Evolutionary conservation across 2,329 filamentous ascomycete genomes (phyloP), one percentile per base, ranked within the genome.

Genomic region (Epichloe amarillans): DNA sequence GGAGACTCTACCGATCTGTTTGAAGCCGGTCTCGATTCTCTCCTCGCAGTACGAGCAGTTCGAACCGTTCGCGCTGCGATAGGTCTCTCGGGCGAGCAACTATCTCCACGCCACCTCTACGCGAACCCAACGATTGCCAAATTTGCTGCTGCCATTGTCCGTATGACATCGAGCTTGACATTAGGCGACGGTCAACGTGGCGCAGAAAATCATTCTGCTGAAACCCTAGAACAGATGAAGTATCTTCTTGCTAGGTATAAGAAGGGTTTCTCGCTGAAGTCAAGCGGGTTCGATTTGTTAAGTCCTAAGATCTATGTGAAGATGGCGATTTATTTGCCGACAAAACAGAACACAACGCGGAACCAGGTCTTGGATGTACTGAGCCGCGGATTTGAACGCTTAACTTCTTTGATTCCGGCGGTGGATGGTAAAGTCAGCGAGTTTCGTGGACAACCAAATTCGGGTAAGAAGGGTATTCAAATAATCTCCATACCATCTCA

Each of bases 101-200:
- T 69, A 36, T 59, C 61, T 8, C 61, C 65, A 5, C 59, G 66
- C 15, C 61, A 67, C 46, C 43, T 69, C 4, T 69, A 69, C 47
- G 63, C 61, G 14, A 66, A 64, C 17, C 60, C 61, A 3, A 63
- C 61, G 0, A 51, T 62, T 36, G 35, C 38, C 35, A 60, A 55
- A 7, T 59, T 68, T 19, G 56, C 64, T 26, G 50, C 55, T 10
- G 49, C 50, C 1, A 46, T 68, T 17, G 52, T 50, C 5, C 50
- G 52, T 4, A 41, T 63, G 14, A 42, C 50, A 15, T 39, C 37
- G 8, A 39, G 37, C 37, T 39, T 39, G 5, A 7, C 37, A 2
- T 39, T 15, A 7, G 17, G 51, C 53, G 7, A 53, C 55, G 47
- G 43, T 42, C 7, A 55, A 51, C 4, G 50, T 47, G 49, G 54